Base-by-base conservation (phyloP, 495 filamentous ascomycete genomes). In the Trichoderma orchidacearum region DNA sequence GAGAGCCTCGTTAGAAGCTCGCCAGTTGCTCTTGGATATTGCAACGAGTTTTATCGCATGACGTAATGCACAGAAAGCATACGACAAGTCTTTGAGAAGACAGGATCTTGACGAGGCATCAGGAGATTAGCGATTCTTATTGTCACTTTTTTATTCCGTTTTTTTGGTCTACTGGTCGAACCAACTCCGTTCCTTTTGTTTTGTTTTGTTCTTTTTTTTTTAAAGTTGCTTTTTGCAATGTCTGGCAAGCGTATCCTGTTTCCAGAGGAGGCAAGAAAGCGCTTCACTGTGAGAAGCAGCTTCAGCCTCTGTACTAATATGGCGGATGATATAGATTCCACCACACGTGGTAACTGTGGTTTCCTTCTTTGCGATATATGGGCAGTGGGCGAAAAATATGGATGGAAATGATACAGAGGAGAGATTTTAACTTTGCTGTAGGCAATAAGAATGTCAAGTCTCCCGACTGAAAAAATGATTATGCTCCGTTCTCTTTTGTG, bases 261-360 rank as follows among this genome's bases (percentile, higher is more conserved):
- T n/a, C 17, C 28, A 48, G 21, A 18, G 41, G 41, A 48, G 41
- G n/a, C n/a, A n/a, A 27, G 15, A 25, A 48, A 48, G n/a, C 41
- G 41, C 41, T 48, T 25, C 21, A 27, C 9, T 9, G 8, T 5
- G 41, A 48, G 41, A 48, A 27, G 41, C 41, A 23, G 21, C 21
- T 30, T 34, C 51, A 31, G 11, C 30, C 30, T 45, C 50, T 61
- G 56, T 34, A 59, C 60, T 62, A 51, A 63, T 60, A 30, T 15
- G 51, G 54, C 58, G 5, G 30, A 27, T 53, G 17, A 28, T 28
- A 53, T 53, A 53, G 51, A 53, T 32, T n/a, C n/a, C n/a, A n/a
- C 41, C 11, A 48, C 12, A 48, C 23, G 21, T 48, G 21, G 41
- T 48, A 25, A 11, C n/a, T 25, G 5, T 27, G 34, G 34, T 45